Conservation (phyloP, 2,329 filamentous ascomycete genomes). For the Chaetomiaceae sp. region DNA sequence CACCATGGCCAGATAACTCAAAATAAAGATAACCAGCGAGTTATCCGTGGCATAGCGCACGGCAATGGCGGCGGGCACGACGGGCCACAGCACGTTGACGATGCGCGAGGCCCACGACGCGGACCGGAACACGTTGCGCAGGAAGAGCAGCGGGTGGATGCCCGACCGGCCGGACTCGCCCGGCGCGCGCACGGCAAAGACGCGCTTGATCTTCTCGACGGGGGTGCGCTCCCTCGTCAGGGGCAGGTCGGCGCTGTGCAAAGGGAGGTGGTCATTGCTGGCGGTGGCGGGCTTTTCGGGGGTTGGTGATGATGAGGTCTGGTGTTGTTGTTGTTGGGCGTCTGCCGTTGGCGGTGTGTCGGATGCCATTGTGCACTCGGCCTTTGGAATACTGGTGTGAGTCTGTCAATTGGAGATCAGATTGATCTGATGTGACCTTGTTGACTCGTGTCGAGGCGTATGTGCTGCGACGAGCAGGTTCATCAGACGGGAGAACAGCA, state of each 20-base stretch:
- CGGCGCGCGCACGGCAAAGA: constrained; percentile 32
- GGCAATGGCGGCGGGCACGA: constrained; percentile 68
- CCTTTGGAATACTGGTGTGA: too few relatives aligned
- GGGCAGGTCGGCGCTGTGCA: constrained; percentile 6
- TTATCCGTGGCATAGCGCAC: constrained; percentile 43
- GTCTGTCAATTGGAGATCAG: too few relatives aligned
- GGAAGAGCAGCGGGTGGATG: constrained; percentile 59
- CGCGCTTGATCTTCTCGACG: constrained; percentile 1
- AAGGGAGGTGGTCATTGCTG: constrained; percentile 7
- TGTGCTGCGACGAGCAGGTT: background rate
- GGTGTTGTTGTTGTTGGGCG: background rate
- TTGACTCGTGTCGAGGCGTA: background rate
- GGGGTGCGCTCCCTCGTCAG: constrained; percentile 6
- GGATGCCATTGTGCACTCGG: background rate
- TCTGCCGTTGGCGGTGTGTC: background rate
- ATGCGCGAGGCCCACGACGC: constrained; percentile 58
- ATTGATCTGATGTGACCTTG: background rate
- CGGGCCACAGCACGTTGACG: constrained; percentile 70
- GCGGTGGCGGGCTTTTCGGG: background rate
- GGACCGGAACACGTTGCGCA: constrained; percentile 60
- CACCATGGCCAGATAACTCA: constrained; percentile 73
- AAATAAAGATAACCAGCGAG: constrained; percentile 61
- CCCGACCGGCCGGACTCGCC: constrained; percentile 68
- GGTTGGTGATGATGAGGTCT: background rate
- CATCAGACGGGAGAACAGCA: too few relatives aligned